Base-by-base conservation (phyloP, 176 grass and related monocot species). In the Carex parvula region DNA sequence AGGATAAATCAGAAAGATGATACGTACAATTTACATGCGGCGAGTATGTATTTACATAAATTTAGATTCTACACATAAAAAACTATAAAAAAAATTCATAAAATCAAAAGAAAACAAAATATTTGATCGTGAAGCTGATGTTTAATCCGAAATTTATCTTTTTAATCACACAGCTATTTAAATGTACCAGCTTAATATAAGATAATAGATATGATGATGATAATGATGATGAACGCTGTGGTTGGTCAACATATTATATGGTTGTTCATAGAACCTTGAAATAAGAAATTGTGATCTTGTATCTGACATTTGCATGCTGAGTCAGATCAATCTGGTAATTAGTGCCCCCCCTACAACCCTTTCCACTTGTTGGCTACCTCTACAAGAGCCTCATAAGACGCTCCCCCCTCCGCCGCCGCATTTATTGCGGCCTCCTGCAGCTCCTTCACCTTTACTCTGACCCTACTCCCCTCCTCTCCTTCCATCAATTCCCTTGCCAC, bases 401-500 rank as follows among this genome's bases (percentile, higher is more conserved):
- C 12, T 24, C 56, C 78, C 0, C 92, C 85, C 0, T 65, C 85
- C 0, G 21, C 12, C 11, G 86, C 87, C 10, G 57, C 85, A 71
- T 20, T n/a, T 4, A 8, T 21, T 39, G 78, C 57, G 9, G 57
- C 78, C 32, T 61, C 56, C 15, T 17, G 14, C 1, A 94, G 79
- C 66, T 89, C 85, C 18, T 76, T 58, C 1, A 89, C 87, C 83
- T 91, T 91, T 12, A 20, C 83, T 10, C 87, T 44, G 3, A 94
- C 85, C 53, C 39, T 77, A 0, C 56, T 72, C 2, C 90, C 90
- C 18, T 22, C 91, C 3, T 61, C 81, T 1, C 88, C 91, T 0
- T 24, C 87, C 92, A 94, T 91, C 20, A 91, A 4, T 67, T 94
- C 92, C 56, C 46, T 61, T 0, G 85, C 87, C 0, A 42, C 71